Base-by-base conservation (phyloP, 257 asterid species). In the Solanum arcanum region DNA sequence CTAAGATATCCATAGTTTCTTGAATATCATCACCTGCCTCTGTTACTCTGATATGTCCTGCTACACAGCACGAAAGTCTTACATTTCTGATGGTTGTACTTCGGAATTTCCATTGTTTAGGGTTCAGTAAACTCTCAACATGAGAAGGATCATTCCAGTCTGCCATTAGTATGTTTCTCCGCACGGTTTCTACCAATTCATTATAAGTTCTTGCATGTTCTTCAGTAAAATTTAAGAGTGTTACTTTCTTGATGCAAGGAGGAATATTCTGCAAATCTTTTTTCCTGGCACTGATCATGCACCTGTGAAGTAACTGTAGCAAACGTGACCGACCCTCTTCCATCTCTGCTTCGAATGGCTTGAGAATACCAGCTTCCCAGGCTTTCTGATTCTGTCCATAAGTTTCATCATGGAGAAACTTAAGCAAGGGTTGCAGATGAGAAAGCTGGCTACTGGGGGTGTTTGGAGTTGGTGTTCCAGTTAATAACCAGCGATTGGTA, bases 111-210 rank as follows among this genome's bases (percentile, higher is more conserved):
- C 99, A 97, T 87, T 96, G 99, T 86, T 95, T 97, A 44, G 92
- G 96, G 91, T 97, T 97, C 89, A 97, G 90, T 59, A 97, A 90
- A 92, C 99, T 97, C 94, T 97, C 99, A 93, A 97, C 97, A 95
- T 97, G 99, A 89, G 98, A 93, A 27, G 99, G 92, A 88, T 97
- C 99, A 73, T 95, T 97, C 99, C 99, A 97, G 92, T 97, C 99
- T 0, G 99, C 99, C 94, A 96, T 89, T 81, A 97, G 86, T 90
- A 95, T 97, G 92, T 97, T 97, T 83, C 99, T 95, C 8, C 94
- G 88, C 66, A 97, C 98, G 21, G 98, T 96, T 92, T 96, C 99
- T 60, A 97, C 99, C 92, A 97, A 89, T 89, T 97, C 98, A 91
- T 97, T 97, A 87, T 97, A 97, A 91, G 95, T 97, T 88, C 91